These are phyloP conservation scores for Nannochloropsis limnetica DNA, from an alignment of 352 stramenopile species.

Conservation along the genomic window DNA sequence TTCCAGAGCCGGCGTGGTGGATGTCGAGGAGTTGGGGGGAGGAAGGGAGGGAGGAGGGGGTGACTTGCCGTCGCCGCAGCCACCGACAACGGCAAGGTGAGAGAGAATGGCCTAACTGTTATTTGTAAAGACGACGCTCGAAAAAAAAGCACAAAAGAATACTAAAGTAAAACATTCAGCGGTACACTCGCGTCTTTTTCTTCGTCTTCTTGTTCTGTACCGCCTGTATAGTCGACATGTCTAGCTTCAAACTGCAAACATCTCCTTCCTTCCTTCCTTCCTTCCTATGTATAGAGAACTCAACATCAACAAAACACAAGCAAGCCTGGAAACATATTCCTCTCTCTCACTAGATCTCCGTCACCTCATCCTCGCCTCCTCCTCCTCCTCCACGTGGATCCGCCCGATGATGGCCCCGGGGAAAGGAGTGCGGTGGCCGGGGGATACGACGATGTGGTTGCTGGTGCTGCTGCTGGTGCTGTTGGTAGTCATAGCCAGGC, in stretches of 20 bases:
- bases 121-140: neutral
- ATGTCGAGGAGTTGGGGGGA: neutral
- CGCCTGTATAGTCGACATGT: too few species aligned
- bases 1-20: neutral
- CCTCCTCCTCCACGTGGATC: conserved; percentile 1
- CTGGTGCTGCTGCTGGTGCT: neutral
- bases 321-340: neutral
- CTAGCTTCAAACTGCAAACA: too few species aligned
- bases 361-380: neutral
- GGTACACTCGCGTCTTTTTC: too few species aligned
- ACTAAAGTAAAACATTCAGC: neutral
- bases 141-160: neutral
- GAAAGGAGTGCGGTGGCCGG: neutral
- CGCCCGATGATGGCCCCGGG: neutral
- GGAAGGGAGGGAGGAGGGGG: neutral
- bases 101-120: neutral
- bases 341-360: neutral
- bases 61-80: neutral
- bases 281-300: neutral
- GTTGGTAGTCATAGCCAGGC: neutral
- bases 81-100: neutral
- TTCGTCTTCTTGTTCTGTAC: too few species aligned
- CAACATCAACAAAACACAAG: too few species aligned
- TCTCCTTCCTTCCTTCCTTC: too few species aligned
- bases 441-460: neutral